Percentiles rank a stretch among this genome's conserved stretches.
These are phyloP conservation scores for Trifolium subterraneum DNA, from an alignment of 306 rosid species.

Conservation along the genomic window DNA sequence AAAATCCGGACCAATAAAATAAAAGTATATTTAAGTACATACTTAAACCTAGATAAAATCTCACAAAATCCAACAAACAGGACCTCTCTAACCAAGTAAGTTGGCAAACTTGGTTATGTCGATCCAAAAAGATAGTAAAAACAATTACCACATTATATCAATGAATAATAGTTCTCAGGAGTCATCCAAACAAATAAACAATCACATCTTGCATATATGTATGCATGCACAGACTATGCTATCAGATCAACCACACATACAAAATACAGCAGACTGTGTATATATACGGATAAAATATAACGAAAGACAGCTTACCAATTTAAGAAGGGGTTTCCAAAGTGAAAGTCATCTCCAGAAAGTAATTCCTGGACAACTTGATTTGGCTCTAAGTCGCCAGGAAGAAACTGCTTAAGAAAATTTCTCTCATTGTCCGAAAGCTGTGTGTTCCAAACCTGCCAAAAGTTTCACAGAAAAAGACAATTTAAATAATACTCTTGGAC, in stretches of 20 bases:
- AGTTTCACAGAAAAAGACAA: conserved; percentile 36
- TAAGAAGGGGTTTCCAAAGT: conserved; percentile 80
- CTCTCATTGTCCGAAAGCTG: conserved; percentile 78
- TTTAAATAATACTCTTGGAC: conserved; percentile 27
- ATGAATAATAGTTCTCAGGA: conserved; percentile 9
- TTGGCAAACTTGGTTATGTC: conserved; percentile 15
- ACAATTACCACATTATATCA: conserved; percentile 15
- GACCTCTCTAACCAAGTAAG: conserved; percentile 11
- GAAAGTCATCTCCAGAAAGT: conserved; percentile 73
- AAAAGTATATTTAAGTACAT: conserved; percentile 17
- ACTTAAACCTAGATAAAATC: conserved; percentile 19
- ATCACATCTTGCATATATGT: conserved; percentile 12
- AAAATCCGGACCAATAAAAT: neutral
- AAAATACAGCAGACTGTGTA: conserved; percentile 13
- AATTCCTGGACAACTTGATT: conserved; percentile 67
- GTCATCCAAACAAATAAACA: conserved; percentile 20
- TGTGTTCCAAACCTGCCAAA: conserved; percentile 83
- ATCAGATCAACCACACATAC: conserved; percentile 30
- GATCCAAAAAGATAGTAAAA: conserved; percentile 1
- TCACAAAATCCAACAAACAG: neutral
- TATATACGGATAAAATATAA: conserved; percentile 34
- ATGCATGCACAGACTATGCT: conserved; percentile 20
- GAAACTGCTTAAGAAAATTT: conserved; percentile 70
- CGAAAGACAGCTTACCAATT: conserved; percentile 70
- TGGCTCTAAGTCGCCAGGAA: conserved; percentile 68